Evolutionary conservation across 306 rosid species (phyloP), one percentile per base, ranked within the genome.

Genomic region (Nissolia schottii): DNA sequence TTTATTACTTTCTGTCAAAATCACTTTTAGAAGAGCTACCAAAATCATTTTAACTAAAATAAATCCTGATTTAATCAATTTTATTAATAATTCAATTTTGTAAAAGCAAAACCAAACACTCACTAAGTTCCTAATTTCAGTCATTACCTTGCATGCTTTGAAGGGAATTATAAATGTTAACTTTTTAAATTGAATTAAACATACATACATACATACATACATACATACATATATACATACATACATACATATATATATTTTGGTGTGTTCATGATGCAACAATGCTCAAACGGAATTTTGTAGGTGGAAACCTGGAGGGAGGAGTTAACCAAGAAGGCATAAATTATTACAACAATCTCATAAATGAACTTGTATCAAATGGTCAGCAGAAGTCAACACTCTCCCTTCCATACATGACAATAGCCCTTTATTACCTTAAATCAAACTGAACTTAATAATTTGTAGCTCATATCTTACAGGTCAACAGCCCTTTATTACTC

Each of bases 241-340:
- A n/a, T n/a, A n/a, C n/a, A n/a, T n/a, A n/a, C n/a, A n/a, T n/a
- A n/a, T n/a, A n/a, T n/a, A n/a, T n/a, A 31, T 24, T 3, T 24
- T 38, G 71, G 15, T 67, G 43, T 73, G 10, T 67, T 1, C 54
- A 35, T 73, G 28, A 41, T 51, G 61, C 32, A 64, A 65, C 53
- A 45, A 25, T 43, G 31, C 73, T 59, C 12, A 40, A 74, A 53
- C 55, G 31, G 7, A 14, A 7, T 61, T 68, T 59, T 50, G 25
- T 28, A 89, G 96, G 81, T 23, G 96, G 96, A 41, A 89, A 83
- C 70, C 25, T 83, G 15, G 81, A 82, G 67, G 90, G 90, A 6
- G 96, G 96, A 28, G 54, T 85, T 58, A 86, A 85, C 75, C 59
- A 31, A 48, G 85, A 81, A 79, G 96, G 96, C 22, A 51, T 89